Evolutionary conservation across 148 eudicot genomes (phyloP), one percentile per base, ranked within the genome.

Genomic region (Nepenthes gracilis): DNA sequence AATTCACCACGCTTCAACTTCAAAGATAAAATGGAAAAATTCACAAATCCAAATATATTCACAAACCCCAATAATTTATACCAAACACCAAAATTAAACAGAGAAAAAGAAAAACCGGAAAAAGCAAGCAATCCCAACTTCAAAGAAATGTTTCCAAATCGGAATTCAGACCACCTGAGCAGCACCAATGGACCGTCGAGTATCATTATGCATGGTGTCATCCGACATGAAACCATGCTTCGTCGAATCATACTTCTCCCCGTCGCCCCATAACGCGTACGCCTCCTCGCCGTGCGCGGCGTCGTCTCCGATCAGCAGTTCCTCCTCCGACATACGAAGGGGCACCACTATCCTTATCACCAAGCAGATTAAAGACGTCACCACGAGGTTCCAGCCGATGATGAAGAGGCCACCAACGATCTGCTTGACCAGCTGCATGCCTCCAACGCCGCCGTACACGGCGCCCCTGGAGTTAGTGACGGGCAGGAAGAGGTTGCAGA

Each of bases 211-310:
- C 1, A 36, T 45, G 5, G 38, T 57, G 38, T 70, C 76, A 36
- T 68, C 73, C 1, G 64, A 59, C 0, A 33, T 48, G 55, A 54
- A n/a, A 6, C 53, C 53, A 49, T 49, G 53, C 15, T 11, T 49
- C 70, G 77, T 64, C 1, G 67, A 11, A 36, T 81, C 85, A 59
- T 68, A 81, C 38, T 65, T 72, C 57, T 84, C 90, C 1, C 86
- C 90, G 47, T 84, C 90, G 7, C 83, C 90, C 90, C 90, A 84
- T 57, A 84, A 63, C 0, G 90, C 90, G 48, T 84, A 84, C 0
- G 90, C 90, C 70, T 84, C 90, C 49, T 84, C 90, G 0, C 90
- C 89, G 43, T 84, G 90, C 34, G 84, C 90, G 0, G 90, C 85
- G 33, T 84, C 83, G 43, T 84, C 90, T 4, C 90, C 90, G 2